These are phyloP conservation scores for Aspergillus fischeri DNA, from an alignment of 2,329 filamentous ascomycete genomes.

Conservation along the genomic window DNA sequence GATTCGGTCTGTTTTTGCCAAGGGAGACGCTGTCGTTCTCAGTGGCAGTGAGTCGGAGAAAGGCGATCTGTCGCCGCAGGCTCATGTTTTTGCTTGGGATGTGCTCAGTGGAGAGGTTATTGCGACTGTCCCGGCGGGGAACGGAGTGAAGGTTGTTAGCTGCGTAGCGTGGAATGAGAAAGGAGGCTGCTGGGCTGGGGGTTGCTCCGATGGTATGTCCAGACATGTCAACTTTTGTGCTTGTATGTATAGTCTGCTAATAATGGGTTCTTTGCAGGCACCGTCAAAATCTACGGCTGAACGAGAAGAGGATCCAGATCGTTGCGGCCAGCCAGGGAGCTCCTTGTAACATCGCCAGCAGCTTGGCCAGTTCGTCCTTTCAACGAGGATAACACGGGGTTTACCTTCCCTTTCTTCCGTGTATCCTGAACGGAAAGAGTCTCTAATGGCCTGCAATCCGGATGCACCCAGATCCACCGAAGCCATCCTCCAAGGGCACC, in stretches of 20 bases:
- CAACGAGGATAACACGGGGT: too few species aligned
- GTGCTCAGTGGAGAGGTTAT: constrained; percentile 67
- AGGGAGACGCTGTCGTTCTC: constrained; percentile 71
- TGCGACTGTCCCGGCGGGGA: constrained; percentile 52
- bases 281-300: constrained; percentile 2
- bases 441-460: background rate
- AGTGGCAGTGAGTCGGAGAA: constrained; percentile 68
- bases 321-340: background rate
- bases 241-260: background rate
- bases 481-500: background rate
- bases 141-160: constrained; percentile 41
- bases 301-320: background rate
- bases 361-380: background rate
- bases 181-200: constrained; percentile 36
- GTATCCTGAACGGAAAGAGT: background rate
- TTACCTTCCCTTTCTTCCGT: background rate
- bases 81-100: constrained; percentile 66
- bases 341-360: background rate
- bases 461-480: background rate
- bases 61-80: constrained; percentile 17
- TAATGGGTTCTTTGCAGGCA: background rate
- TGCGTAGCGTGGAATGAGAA: constrained; percentile 45
- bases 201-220: constrained; percentile 39
- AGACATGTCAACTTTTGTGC: background rate
- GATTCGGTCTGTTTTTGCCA: constrained; percentile 71